These are phyloP conservation scores for Globisporangium okanoganense DNA, from an alignment of 352 stramenopile genomes.

Conservation along the genomic window DNA sequence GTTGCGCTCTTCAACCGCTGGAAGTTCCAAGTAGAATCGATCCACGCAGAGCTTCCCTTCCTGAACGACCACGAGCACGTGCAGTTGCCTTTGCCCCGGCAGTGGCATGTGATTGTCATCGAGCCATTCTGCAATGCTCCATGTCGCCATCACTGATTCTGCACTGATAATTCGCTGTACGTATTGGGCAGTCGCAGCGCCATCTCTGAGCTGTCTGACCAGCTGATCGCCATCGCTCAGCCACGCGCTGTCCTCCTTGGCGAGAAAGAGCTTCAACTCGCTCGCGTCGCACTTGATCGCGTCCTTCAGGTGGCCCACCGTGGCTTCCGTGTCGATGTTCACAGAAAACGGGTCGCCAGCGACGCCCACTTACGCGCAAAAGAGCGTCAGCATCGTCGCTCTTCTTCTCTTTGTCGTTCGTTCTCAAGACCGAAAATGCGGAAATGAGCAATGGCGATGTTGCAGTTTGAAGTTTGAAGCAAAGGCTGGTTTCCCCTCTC, in stretches of 20 bases:
- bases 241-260: constrained; percentile 16
- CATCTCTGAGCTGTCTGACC: not conserved
- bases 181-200: not conserved
- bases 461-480: not conserved
- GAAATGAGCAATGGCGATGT: not conserved
- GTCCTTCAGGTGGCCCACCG: constrained; percentile 24
- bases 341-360: constrained; percentile 19
- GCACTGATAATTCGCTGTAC: not conserved
- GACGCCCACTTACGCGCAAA: constrained; percentile 19
- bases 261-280: constrained; percentile 27
- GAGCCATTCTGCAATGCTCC: not conserved
- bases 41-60: not conserved
- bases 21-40: not conserved
- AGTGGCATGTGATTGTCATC: not conserved
- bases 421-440: not conserved
- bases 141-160: not conserved
- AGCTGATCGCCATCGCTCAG: constrained; percentile 3
- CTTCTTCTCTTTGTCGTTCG: not conserved
- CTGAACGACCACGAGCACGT: not conserved
- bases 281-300: constrained; percentile 16
- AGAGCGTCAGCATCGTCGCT: constrained; percentile 5
- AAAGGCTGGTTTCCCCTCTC: not conserved
- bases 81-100: not conserved
- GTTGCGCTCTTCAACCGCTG: not conserved
- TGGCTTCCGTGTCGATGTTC: constrained; percentile 16